Evolutionary conservation across 345 rosid genomes (phyloP).

Genomic region (Camelina laxa): DNA sequence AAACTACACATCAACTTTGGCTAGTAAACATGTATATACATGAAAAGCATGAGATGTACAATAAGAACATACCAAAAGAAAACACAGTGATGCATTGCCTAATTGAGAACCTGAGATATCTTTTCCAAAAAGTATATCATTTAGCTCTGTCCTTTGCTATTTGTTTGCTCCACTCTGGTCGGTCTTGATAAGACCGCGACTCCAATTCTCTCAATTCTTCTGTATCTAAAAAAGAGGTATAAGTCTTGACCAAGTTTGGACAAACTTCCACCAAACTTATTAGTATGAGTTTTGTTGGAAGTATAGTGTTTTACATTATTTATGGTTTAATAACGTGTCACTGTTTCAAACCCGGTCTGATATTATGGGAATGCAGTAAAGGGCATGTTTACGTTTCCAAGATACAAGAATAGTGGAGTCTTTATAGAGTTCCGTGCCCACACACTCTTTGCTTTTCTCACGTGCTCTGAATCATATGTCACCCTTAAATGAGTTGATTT

Average conservation of each 20-base stretch:
- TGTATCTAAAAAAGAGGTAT: neutral
- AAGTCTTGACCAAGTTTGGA: slow-evolving; percentile 8
- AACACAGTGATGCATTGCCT: slow-evolving; percentile 22
- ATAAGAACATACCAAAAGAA: slow-evolving; percentile 35
- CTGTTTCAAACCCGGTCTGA: neutral
- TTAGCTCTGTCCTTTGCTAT: slow-evolving; percentile 25
- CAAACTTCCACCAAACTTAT: slow-evolving; percentile 9
- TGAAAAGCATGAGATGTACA: slow-evolving; percentile 28
- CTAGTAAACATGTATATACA: slow-evolving; percentile 12
- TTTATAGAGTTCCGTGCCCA: slow-evolving; percentile 56
- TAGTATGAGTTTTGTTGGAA: neutral
- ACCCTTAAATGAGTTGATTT: neutral
- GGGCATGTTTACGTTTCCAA: slow-evolving; percentile 27
- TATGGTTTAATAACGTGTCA: neutral
- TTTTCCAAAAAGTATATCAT: slow-evolving; percentile 13
- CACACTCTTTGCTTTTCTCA: neutral
- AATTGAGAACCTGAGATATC: slow-evolving; percentile 3
- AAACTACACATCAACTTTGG: slow-evolving; percentile 24
- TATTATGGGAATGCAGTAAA: neutral
- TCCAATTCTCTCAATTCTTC: neutral
- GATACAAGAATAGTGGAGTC: slow-evolving; percentile 40
- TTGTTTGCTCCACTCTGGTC: slow-evolving; percentile 34
- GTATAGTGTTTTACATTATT: neutral
- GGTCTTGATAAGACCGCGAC: slow-evolving; percentile 14
- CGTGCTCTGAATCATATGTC: slow-evolving; percentile 14